These are phyloP conservation scores for Lasiosphaeria hispida DNA, from an alignment of 495 filamentous ascomycete species.

Conservation along the genomic window DNA sequence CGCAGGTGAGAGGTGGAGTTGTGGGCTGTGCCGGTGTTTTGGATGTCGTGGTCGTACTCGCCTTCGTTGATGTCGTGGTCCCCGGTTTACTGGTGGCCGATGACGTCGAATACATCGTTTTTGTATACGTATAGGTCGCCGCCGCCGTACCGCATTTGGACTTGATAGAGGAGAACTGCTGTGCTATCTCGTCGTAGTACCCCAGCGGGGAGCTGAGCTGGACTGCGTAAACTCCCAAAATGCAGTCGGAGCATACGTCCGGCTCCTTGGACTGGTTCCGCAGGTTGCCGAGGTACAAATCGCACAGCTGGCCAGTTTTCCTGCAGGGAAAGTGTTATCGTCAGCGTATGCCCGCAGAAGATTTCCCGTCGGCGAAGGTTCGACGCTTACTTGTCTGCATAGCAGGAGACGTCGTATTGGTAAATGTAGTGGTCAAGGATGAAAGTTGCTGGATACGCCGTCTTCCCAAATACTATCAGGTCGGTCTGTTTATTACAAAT, in stretches of 20 bases:
- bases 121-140: conserved; percentile 5
- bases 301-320: conserved; percentile 10
- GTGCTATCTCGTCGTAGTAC: not conserved
- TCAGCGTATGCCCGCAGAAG: no score
- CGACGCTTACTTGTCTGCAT: no score
- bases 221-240: conserved; percentile 3
- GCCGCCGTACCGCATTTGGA: conserved; percentile 5
- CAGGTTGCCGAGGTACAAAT: conserved; percentile 9
- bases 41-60: no score
- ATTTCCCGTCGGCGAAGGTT: no score
- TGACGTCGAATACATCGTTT: conserved; percentile 7
- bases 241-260: conserved; percentile 14
- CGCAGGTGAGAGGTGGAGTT: no score
- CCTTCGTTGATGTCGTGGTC: no score
- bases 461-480: conserved; percentile 1
- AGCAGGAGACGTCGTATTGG: conserved; percentile 13
- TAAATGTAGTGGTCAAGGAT: conserved; percentile 14
- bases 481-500: no score
- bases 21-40: no score
- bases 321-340: no score
- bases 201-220: conserved; percentile 11
- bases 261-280: conserved; percentile 11
- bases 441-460: conserved; percentile 8
- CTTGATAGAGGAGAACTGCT: conserved; percentile 10
- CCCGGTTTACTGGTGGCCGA: not conserved